Evolutionary conservation across 2,329 filamentous ascomycete genomes (phyloP), one percentile per base, ranked within the genome.

Genomic region (Phyllosticta citrichinensis): DNA sequence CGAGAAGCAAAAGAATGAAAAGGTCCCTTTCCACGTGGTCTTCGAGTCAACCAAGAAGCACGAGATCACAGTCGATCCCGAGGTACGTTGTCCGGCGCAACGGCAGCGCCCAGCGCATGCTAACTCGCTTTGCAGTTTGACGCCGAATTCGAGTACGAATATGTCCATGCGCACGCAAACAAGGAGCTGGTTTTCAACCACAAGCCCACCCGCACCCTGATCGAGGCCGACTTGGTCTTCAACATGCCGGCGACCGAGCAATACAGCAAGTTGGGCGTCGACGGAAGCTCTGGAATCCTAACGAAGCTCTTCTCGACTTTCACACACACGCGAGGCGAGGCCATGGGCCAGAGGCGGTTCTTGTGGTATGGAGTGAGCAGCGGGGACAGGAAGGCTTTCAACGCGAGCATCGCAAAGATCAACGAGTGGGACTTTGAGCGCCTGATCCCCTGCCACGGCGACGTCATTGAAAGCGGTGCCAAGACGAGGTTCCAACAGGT

Each of bases 361-460:
- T 75, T 89, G 57, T 97, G 93, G 92, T 92, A 96, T 73, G 77
- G 80, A 1, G 73, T 84, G 30, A 86, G 82, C 59, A 70, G 74
- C 19, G 78, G 76, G 47, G 83, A 97, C 73, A 79, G 89, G 30
- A 65, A 74, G 5, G 85, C 83, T 14, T 95, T 91, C 73, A 86
- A 85, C 65, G 79, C 84, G 64, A 91, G 87, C 66, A 76, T 91
- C 51, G 76, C 74, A 66, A 80, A 81, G 63, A 93, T 97, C 64
- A 79, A 85, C 58, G 71, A 74, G 60, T 99, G 93, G 93, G 87
- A 93, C 62, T 96, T 97, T 71, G 83, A 87, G 65, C 86, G 86
- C 50, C 80, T 97, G 57, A 86, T 99, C 63, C 91, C 93, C 0
- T 97, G 93, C 72, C 94, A 99, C 75, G 94, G 94, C 9, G 94